phyloP scores from a whole-genome alignment of 371 early-diverging fungal species.

The Polyrhizophydium stewartii region DNA sequence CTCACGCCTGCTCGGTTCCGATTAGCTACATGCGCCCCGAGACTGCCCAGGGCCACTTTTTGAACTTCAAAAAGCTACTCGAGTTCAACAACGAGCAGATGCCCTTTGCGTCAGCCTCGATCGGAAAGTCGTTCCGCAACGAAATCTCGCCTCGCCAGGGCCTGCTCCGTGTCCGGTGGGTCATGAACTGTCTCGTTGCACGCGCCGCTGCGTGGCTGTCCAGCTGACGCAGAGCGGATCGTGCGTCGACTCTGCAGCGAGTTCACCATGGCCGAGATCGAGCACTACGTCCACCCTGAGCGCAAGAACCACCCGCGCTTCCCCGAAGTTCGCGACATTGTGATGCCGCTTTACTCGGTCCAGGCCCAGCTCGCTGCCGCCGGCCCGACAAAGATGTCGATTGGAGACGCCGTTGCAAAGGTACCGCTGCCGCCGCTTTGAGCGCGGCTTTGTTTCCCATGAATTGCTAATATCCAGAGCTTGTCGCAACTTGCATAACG shows the following conservation, averaged over 20 bases:
- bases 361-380: slow-evolving; percentile 74
- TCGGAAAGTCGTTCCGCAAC: slow-evolving; percentile 99
- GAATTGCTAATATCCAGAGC: too few species aligned
- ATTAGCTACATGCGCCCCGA: slow-evolving; percentile 95
- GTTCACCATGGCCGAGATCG: slow-evolving; percentile 99
- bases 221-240: not conserved
- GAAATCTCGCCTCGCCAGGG: slow-evolving; percentile 99
- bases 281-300: slow-evolving; percentile 97
- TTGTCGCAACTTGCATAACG: not conserved
- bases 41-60: slow-evolving; percentile 99
- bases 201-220: not conserved
- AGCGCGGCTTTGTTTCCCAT: too few species aligned
- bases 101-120: slow-evolving; percentile 99
- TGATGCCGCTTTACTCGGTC: slow-evolving; percentile 76
- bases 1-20: slow-evolving; percentile 1
- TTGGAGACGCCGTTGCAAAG: slow-evolving; percentile 92
- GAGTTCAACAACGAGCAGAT: slow-evolving; percentile 98
- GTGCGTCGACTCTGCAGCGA: slow-evolving; percentile 57
- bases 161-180: slow-evolving; percentile 92
- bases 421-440: slow-evolving; percentile 10
- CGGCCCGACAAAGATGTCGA: slow-evolving; percentile 63
- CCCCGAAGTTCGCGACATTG: slow-evolving; percentile 72
- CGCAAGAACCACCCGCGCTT: slow-evolving; percentile 95
- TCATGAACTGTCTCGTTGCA: slow-evolving; percentile 2
- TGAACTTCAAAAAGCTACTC: slow-evolving; percentile 95